Evolutionary conservation across 441 rosid species (phyloP), one percentile per base, ranked within the genome.

Genomic region (Jatropha podagrica): DNA sequence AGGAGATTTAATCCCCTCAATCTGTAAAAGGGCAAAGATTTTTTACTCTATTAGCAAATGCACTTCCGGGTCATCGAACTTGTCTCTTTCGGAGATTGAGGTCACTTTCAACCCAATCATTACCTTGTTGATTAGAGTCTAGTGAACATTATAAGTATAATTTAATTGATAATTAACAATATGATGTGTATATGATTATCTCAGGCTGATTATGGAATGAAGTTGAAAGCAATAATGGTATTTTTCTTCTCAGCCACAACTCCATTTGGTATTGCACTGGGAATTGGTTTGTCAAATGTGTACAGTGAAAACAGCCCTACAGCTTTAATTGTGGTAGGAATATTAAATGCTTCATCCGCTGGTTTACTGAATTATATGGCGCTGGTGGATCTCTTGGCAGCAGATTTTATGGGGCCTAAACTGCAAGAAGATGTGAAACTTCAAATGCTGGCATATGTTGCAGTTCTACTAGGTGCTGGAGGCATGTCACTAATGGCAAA

Each of bases 321-420:
- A 17, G 84, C 88, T 0, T 76, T 85, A 2, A 81, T 82, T 20
- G 81, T 79, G 44, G 84, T 84, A 20, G 87, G 90, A 66, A 17
- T 84, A 13, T 76, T 81, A 56, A 84, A 85, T 49, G 85, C 86
- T 0, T 78, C 82, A 13, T 88, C 91, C 0, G 84, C 89, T 0
- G 91, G 89, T 40, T 76, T 86, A 18, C 71, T 88, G 66, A 86
- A 83, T 64, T 84, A 85, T 42, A 86, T 80, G 87, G 87, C 89
- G 23, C 74, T 86, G 70, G 86, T 88, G 41, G 83, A 88, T 78
- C 81, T 85, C 11, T 59, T 88, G 20, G 86, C 81, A 14, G 77
- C 84, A 14, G 91, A 88, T 61, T 85, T 85, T 69, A 70, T 86
- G 80, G 89, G 88, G 71, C 77, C 85, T 46, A 88, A 86, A 72